Evolutionary conservation across 2,329 filamentous ascomycete genomes (phyloP).

Genomic region (Aspergillus unguis): DNA sequence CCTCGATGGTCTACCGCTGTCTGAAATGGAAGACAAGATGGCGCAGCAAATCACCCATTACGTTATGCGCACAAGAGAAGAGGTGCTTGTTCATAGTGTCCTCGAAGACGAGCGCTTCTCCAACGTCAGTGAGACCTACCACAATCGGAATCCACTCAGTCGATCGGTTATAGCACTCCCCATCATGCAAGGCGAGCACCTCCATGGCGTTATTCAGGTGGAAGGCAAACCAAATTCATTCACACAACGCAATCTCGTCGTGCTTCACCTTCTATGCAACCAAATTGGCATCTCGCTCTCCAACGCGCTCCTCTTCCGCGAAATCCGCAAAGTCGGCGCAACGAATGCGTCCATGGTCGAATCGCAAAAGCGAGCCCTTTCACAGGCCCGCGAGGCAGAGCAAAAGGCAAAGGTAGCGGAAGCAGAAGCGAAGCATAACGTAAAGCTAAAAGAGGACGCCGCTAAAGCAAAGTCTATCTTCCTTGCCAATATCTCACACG

Average conservation of each 20-base stretch:
- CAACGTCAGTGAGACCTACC: conserved; percentile 57
- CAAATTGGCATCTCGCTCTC: conserved; percentile 63
- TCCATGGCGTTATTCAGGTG: conserved; percentile 61
- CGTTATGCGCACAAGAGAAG: conserved; percentile 60
- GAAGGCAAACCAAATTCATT: conserved; percentile 63
- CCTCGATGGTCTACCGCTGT: conserved; percentile 54
- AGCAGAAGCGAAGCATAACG: conserved; percentile 61
- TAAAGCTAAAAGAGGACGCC: conserved; percentile 64
- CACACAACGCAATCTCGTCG: conserved; percentile 56
- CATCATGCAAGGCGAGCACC: conserved; percentile 57
- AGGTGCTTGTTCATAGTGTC: conserved; percentile 62
- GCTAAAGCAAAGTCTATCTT: conserved; percentile 83
- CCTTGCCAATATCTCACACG: conserved; percentile 85
- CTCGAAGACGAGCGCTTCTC: conserved; percentile 64
- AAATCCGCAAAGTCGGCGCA: conserved; percentile 60
- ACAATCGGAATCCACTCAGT: conserved; percentile 54
- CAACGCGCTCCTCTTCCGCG: conserved; percentile 61
- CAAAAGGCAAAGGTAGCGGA: conserved; percentile 64
- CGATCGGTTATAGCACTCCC: conserved; percentile 61
- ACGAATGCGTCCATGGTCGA: conserved; percentile 65
- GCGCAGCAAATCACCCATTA: conserved; percentile 62
- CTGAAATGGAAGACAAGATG: conserved; percentile 56
- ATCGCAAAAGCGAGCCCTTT: conserved; percentile 61
- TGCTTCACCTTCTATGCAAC: conserved; percentile 58
- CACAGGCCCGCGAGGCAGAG: conserved; percentile 60